These are phyloP conservation scores for Pleurotus platypus DNA, from an alignment of 768 basidiomycete genomes.

Conservation along the genomic window DNA sequence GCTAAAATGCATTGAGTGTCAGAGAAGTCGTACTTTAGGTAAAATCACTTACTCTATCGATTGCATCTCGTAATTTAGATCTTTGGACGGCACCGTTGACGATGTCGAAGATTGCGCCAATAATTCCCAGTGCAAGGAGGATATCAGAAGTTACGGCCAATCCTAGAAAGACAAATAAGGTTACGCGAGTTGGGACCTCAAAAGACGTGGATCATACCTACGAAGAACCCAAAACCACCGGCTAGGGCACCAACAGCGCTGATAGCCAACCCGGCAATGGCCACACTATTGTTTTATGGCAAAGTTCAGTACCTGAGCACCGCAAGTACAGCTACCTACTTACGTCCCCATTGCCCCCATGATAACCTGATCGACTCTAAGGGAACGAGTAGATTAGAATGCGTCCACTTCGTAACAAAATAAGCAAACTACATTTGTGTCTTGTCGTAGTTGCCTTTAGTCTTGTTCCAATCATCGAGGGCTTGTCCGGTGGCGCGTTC, in stretches of 20 bases:
- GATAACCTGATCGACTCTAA: slow-evolving; percentile 13
- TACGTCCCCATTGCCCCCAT: slow-evolving; percentile 11
- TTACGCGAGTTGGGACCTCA: background rate
- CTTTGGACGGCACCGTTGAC: slow-evolving; percentile 12
- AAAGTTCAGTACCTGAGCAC: background rate
- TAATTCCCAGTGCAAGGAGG: slow-evolving; percentile 6
- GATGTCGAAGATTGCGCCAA: slow-evolving; percentile 10
- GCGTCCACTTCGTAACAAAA: background rate
- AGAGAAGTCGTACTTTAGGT: background rate
- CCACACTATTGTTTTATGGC: too few species aligned
- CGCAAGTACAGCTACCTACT: background rate
- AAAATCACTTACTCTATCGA: slow-evolving; percentile 6
- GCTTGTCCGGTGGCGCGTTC: slow-evolving; percentile 11
- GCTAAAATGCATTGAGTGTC: background rate
- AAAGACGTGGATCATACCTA: background rate
- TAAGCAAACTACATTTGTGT: slow-evolving; percentile 4
- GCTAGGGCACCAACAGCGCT: slow-evolving; percentile 13
- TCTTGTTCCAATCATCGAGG: slow-evolving; percentile 11
- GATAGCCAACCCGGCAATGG: slow-evolving; percentile 11
- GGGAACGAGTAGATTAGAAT: background rate
- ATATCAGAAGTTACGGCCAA: slow-evolving; percentile 12
- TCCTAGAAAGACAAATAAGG: background rate
- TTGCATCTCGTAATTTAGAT: slow-evolving; percentile 10
- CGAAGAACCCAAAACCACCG: slow-evolving; percentile 14
- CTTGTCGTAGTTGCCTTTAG: slow-evolving; percentile 11